Percentiles rank a stretch among this genome's conserved stretches.
Conservation (phyloP, 73 alveolate genomes). For the Paramecium sonneborni region DNA sequence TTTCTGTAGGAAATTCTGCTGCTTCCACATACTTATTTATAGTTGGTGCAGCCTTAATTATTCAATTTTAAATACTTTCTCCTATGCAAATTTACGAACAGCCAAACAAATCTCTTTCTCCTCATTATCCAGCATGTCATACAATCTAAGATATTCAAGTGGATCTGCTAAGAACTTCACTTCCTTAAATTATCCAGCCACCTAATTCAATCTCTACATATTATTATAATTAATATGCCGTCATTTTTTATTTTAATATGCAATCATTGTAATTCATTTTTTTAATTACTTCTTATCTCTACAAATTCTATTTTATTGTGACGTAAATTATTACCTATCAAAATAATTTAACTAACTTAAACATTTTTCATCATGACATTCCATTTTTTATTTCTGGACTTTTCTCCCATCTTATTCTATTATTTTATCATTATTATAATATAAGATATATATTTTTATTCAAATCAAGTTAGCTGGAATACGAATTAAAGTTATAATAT, state of each 20-base stretch:
- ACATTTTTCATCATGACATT: too few species aligned
- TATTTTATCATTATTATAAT: background rate
- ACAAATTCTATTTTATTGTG: background rate
- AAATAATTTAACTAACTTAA: too few species aligned
- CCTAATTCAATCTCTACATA: background rate
- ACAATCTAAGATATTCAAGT: background rate
- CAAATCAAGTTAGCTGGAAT: background rate
- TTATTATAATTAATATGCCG: constrained; percentile 7
- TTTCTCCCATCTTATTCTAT: background rate
- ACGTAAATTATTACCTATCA: background rate
- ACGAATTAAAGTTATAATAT: too few species aligned
- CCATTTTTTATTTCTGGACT: too few species aligned
- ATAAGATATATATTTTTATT: background rate
- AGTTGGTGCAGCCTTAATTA: background rate
- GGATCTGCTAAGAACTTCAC: constrained; percentile 19
- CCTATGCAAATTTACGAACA: background rate
- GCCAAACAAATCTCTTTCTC: background rate
- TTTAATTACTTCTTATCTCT: background rate
- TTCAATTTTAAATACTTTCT: background rate
- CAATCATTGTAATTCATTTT: background rate
- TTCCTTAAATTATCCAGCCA: constrained; percentile 10
- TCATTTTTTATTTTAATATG: background rate
- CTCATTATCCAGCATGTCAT: background rate
- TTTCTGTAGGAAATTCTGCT: constrained; percentile 56
- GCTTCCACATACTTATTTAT: constrained; percentile 54